Evolutionary conservation across 2,329 filamentous ascomycete genomes (phyloP).

Genomic region (Aspergillus tamarii): DNA sequence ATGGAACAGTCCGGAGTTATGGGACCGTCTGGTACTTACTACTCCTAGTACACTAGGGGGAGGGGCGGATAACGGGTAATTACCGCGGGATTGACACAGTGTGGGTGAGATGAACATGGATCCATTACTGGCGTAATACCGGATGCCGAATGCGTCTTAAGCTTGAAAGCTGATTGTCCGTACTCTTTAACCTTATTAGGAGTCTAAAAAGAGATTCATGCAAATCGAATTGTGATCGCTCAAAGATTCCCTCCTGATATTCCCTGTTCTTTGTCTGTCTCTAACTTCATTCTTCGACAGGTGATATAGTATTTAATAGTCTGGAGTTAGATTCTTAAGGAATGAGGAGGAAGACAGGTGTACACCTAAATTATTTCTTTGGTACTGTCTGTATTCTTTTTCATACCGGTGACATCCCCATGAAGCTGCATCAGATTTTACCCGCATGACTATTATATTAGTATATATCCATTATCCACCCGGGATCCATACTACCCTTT

Average conservation of each 20-base stretch:
- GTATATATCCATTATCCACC: not conserved
- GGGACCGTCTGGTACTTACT: not conserved
- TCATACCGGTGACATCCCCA: not conserved
- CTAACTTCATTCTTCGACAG: not conserved
- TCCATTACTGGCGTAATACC: conserved; percentile 8
- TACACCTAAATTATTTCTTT: not conserved
- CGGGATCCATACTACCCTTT: too few species aligned
- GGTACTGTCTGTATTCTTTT: not conserved
- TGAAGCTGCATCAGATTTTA: not conserved
- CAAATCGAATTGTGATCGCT: not conserved
- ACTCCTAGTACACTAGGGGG: not conserved
- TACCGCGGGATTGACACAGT: not conserved
- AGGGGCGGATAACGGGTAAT: conserved; percentile 4
- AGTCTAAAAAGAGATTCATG: not conserved
- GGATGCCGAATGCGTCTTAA: conserved; percentile 5
- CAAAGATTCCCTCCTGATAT: not conserved
- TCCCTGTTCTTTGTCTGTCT: not conserved
- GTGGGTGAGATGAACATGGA: not conserved
- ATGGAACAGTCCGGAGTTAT: not conserved
- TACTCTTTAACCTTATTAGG: conserved; percentile 5
- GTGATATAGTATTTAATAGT: not conserved
- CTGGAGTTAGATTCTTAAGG: not conserved
- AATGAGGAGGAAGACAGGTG: not conserved
- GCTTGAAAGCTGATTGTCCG: not conserved
- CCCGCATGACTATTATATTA: not conserved